These are phyloP conservation scores for Coix lacrymajobi DNA, from an alignment of 176 grass and related monocot genomes.

Conservation along the genomic window DNA sequence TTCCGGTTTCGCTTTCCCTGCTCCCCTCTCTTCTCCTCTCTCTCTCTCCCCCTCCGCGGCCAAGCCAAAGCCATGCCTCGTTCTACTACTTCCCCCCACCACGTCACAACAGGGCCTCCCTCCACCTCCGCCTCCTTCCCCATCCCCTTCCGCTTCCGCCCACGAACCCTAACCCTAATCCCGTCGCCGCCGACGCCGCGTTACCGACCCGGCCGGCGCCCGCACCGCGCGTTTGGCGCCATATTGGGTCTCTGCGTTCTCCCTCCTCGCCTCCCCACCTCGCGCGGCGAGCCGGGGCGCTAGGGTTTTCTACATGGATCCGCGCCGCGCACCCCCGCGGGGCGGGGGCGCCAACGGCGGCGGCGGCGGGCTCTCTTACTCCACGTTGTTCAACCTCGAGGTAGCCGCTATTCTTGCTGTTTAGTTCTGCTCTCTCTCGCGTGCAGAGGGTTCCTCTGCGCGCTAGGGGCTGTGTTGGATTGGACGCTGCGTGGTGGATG, in stretches of 20 bases:
- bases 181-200: neutral
- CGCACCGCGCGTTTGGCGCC: neutral
- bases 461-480: neutral
- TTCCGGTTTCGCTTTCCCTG: constrained; percentile 54
- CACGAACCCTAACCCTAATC: constrained; percentile 70
- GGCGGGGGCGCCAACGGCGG: constrained; percentile 53
- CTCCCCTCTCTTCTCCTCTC: constrained; percentile 41
- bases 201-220: neutral
- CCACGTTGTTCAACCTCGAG: constrained; percentile 89
- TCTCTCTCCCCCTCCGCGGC: constrained; percentile 18
- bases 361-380: constrained; percentile 58
- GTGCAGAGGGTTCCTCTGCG: neutral
- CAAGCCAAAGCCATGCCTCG: constrained; percentile 42
- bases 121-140: constrained; percentile 12
- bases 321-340: constrained; percentile 49
- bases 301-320: constrained; percentile 77
- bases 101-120: constrained; percentile 32
- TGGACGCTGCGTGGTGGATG: neutral
- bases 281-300: neutral
- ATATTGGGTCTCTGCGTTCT: neutral
- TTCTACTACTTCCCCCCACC: constrained; percentile 33
- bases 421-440: neutral
- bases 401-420: constrained; percentile 18
- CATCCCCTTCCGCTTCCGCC: neutral
- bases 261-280: neutral